These are phyloP conservation scores for Hordeum vulgare DNA, from an alignment of 176 grass and related monocot species.

Conservation along the genomic window MorexV3_pseudomolecules_assembly NC_058524.1:50272876-50273375, in stretches of 20 bases:
- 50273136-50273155: neutral
- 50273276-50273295: neutral
- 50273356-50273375: slow-evolving; percentile 54
- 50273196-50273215: neutral
- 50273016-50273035: no score
- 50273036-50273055: no score
- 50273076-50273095: neutral
- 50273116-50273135: neutral
- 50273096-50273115: neutral
- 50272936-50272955: neutral
- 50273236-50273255: slow-evolving; percentile 25
- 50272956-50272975: slow-evolving; percentile 4
- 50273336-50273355: slow-evolving; percentile 53
- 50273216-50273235: neutral
- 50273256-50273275: neutral
- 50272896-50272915: no score
- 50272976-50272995: neutral
- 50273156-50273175: neutral
- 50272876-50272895: neutral
- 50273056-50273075: neutral
- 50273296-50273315: slow-evolving; percentile 35
- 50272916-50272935: neutral
- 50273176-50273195: neutral
- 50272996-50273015: no score
- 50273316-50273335: slow-evolving; percentile 7